Evolutionary conservation across 306 rosid species (phyloP), one percentile per base, ranked within the genome.

Genomic region (Vigna nakashimae): DNA sequence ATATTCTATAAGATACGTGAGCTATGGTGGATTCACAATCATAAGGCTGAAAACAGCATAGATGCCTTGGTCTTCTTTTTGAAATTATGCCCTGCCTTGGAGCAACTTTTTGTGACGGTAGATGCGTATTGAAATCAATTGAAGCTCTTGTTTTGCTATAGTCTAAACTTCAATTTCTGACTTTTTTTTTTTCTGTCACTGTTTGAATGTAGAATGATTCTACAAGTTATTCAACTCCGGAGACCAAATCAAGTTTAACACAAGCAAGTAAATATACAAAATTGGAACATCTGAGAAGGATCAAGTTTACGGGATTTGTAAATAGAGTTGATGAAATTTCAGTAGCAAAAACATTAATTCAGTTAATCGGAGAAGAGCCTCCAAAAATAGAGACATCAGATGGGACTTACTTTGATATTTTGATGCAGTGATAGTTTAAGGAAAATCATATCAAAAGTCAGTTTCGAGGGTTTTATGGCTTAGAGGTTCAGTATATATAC

Each of bases 61-160:
- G 78, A 87, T 45, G 71, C 86, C 78, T 71, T 93, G 24, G 66
- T 87, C 46, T 84, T 83, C 79, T 87, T 93, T 69, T 69, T 91
- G 65, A 86, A 76, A 77, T 79, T 87, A 40, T 91, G 97, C 59
- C 96, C 98, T 49, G 87, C 89, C 63, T 77, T 93, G 69, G 88
- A 88, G 84, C 77, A 65, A 69, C 89, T 93, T 65, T 77, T 56
- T 81, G 46, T 91, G 7, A 82, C 80, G 45, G 97, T 90, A 79
- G 1, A 30, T 30, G 5, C 3, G 34, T 67, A 59, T 64, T n/a
- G 10, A 16, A 16, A 60, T 13, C 30, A 55, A 15, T 10, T 26
- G 15, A 40, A 28, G 45, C 4, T 74, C 24, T 34, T 64, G 24
- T 60, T 77, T 69, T 69, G 43, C 7, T 62, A 11, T 11, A 15